Evolutionary conservation across 208 protist genomes (phyloP).

Genomic region (Trypanosoma caninum): DNA sequence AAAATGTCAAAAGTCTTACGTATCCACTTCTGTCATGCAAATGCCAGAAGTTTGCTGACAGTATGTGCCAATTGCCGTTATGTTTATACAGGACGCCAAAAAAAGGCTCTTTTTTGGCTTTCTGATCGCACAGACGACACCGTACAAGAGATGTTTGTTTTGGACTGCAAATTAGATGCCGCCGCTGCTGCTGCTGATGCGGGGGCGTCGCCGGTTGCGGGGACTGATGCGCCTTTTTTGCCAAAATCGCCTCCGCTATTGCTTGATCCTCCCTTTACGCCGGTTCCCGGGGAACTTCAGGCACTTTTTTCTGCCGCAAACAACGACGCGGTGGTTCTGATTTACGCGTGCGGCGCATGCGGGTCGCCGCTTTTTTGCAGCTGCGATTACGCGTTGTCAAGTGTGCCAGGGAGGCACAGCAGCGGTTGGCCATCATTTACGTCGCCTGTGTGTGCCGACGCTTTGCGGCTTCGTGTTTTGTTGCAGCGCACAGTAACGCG

Average conservation of each 20-base stretch:
- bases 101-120: not conserved
- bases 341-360: conserved; percentile 36
- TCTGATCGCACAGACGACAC: not conserved
- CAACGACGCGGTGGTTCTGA: not conserved
- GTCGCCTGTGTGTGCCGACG: not conserved
- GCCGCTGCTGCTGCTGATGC: no score
- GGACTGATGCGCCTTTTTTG: not conserved
- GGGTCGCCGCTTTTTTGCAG: conserved; percentile 31
- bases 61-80: not conserved
- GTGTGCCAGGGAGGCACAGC: conserved; percentile 15
- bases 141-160: not conserved
- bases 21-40: not conserved
- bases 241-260: conserved; percentile 14
- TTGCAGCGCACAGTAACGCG: conserved; percentile 22
- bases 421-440: conserved; percentile 58
- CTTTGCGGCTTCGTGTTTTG: conserved; percentile 26
- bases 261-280: conserved; percentile 54
- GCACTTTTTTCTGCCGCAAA: not conserved
- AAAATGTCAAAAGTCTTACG: not conserved
- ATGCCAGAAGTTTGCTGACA: not conserved
- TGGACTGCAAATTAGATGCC: no score
- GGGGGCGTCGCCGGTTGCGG: not conserved
- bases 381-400: conserved; percentile 6
- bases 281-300: conserved; percentile 28
- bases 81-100: not conserved